These are phyloP conservation scores for Beauveria sp. DNA, from an alignment of 2,329 filamentous ascomycete species.

Conservation along the genomic window DNA sequence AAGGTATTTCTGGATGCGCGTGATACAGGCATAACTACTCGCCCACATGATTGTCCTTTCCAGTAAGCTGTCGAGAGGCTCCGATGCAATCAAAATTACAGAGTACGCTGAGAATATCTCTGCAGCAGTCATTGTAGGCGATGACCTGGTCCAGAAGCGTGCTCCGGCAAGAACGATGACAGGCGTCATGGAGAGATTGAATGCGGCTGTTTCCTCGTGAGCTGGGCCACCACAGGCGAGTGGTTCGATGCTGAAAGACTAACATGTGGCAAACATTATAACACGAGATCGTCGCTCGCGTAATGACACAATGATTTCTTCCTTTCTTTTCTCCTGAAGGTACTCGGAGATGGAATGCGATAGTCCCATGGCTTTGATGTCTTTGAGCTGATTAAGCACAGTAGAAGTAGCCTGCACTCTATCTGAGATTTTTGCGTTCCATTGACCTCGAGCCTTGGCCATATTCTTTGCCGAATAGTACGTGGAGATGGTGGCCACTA, in stretches of 20 bases:
- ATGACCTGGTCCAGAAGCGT: not conserved
- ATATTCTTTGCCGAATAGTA: not conserved
- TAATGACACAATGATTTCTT: not conserved
- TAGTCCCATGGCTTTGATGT: not conserved
- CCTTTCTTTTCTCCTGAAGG: not conserved
- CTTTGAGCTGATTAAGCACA: not conserved
- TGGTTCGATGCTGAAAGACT: not conserved
- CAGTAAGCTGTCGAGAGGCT: not conserved
- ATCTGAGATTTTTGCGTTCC: not conserved
- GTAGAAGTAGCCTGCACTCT: not conserved
- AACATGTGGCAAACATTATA: not conserved
- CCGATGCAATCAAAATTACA: not conserved
- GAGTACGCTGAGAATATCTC: not conserved
- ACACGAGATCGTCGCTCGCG: not conserved
- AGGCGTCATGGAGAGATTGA: not conserved
- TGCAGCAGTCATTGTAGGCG: not conserved
- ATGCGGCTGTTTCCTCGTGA: not conserved
- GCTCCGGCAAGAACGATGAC: not conserved
- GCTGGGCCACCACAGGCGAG: too few relatives aligned
- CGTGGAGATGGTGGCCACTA: not conserved
- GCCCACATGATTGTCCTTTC: not conserved
- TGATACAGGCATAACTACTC: not conserved
- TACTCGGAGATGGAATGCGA: not conserved
- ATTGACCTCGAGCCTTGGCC: not conserved
- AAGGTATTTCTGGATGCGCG: not conserved